A percentile compares a stretch with the other conserved stretches of the same genome.
phyloP scores from a whole-genome alignment of 257 asterid genomes.

The Scutellaria galericulata region DNA sequence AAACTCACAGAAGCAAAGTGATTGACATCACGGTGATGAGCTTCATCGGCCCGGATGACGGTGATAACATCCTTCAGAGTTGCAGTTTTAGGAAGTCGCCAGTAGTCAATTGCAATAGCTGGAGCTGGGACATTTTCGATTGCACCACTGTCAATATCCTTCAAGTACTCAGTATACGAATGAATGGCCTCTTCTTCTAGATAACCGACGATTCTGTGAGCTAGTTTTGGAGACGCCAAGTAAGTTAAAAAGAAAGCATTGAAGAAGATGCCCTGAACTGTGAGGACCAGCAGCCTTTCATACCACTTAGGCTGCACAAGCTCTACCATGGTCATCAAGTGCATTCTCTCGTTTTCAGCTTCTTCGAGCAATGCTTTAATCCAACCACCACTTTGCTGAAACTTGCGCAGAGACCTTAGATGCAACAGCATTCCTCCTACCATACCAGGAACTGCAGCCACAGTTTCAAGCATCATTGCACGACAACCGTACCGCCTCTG shows the following conservation, averaged over 20 bases:
- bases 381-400: conserved; percentile 96
- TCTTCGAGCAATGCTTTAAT: conserved; percentile 93
- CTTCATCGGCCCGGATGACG: conserved; percentile 94
- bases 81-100: conserved; percentile 84
- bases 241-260: conserved; percentile 78
- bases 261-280: conserved; percentile 91
- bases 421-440: conserved; percentile 92
- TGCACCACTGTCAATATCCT: conserved; percentile 72
- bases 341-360: conserved; percentile 99
- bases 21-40: conserved; percentile 97
- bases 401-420: conserved; percentile 80
- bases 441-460: conserved; percentile 98
- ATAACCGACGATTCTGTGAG: conserved; percentile 93
- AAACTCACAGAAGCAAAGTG: conserved; percentile 92
- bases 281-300: conserved; percentile 76
- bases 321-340: conserved; percentile 95
- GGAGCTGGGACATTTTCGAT: conserved; percentile 81
- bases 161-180: conserved; percentile 77
- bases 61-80: conserved; percentile 76
- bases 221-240: conserved; percentile 76
- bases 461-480: conserved; percentile 98
- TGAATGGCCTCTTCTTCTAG: conserved; percentile 95
- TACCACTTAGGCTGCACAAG: conserved; percentile 92
- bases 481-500: conserved; percentile 95
- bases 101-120: conserved; percentile 89